Evolutionary conservation across 2,329 filamentous ascomycete genomes (phyloP).

Genomic region (Leptosphaerulina australis): DNA sequence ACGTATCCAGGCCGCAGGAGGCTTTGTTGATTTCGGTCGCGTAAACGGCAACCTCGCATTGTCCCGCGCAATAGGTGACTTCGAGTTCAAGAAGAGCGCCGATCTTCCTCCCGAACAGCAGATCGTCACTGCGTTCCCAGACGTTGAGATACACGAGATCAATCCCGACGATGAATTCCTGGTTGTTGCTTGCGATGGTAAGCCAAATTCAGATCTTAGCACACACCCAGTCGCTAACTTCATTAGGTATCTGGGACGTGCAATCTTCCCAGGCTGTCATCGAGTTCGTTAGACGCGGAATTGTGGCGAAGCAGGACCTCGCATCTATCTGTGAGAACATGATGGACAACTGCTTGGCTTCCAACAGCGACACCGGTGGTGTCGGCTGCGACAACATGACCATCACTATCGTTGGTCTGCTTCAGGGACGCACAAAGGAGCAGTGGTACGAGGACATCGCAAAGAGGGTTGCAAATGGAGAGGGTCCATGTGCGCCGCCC

Average conservation of each 20-base stretch:
- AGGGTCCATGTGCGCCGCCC: constrained; percentile 96
- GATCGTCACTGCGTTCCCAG: constrained; percentile 95
- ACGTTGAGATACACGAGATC: constrained; percentile 89
- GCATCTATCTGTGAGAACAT: constrained; percentile 98
- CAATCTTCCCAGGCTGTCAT: constrained; percentile 97
- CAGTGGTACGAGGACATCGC: constrained; percentile 98
- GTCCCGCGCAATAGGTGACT: constrained; percentile 96
- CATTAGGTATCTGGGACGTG: constrained; percentile 96
- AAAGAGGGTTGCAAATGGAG: constrained; percentile 91
- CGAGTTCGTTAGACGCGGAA: constrained; percentile 94
- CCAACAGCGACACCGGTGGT: constrained; percentile 96
- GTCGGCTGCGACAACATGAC: constrained; percentile 99
- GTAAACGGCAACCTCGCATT: constrained; percentile 98
- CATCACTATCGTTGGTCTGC: constrained; percentile 87
- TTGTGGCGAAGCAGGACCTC: constrained; percentile 93
- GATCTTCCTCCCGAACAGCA: constrained; percentile 97
- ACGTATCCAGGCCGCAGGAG: constrained; percentile 91
- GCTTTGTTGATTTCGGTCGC: constrained; percentile 97
- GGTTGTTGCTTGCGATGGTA: constrained; percentile 54
- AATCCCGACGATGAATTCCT: constrained; percentile 91
- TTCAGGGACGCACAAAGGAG: constrained; percentile 91
- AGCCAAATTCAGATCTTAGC: constrained; percentile 7
- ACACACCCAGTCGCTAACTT: constrained; percentile 16
- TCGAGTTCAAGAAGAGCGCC: constrained; percentile 99
- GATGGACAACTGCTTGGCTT: constrained; percentile 99